These are phyloP conservation scores for Colletotrichum acutatum DNA, from an alignment of 2,329 filamentous ascomycete genomes.

Conservation along the genomic window DNA sequence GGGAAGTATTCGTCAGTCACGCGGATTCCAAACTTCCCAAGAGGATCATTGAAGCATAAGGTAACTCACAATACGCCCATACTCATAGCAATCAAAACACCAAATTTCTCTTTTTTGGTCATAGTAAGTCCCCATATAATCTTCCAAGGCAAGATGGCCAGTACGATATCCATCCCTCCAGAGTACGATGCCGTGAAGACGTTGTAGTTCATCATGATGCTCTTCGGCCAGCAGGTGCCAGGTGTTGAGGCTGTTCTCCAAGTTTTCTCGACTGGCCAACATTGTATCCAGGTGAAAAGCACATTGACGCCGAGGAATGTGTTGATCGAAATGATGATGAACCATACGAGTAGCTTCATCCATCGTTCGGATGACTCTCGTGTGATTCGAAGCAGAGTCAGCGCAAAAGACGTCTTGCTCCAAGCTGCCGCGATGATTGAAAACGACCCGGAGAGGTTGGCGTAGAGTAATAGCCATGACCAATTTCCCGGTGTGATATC, in stretches of 20 bases:
- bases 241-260: constrained; percentile 36
- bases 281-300: constrained; percentile 42
- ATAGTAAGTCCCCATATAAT: constrained; percentile 53
- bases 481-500: constrained; percentile 27
- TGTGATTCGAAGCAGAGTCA: constrained; percentile 43
- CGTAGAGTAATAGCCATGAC: constrained; percentile 33
- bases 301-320: constrained; percentile 37
- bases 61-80: constrained; percentile 54
- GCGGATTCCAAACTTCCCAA: too few relatives aligned
- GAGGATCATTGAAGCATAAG: neutral
- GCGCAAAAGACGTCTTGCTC: constrained; percentile 45
- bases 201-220: constrained; percentile 44
- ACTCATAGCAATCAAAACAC: constrained; percentile 53
- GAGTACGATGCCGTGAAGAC: constrained; percentile 45
- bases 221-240: constrained; percentile 42
- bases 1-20: neutral
- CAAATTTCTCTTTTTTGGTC: constrained; percentile 52
- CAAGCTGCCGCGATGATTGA: constrained; percentile 40
- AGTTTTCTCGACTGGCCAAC: constrained; percentile 40
- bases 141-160: constrained; percentile 53
- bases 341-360: constrained; percentile 42
- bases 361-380: constrained; percentile 35
- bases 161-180: constrained; percentile 50
- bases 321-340: constrained; percentile 41
- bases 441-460: constrained; percentile 35